Base-by-base conservation (phyloP, 129 eudicot genomes). In the Escallonia herrerae region DNA sequence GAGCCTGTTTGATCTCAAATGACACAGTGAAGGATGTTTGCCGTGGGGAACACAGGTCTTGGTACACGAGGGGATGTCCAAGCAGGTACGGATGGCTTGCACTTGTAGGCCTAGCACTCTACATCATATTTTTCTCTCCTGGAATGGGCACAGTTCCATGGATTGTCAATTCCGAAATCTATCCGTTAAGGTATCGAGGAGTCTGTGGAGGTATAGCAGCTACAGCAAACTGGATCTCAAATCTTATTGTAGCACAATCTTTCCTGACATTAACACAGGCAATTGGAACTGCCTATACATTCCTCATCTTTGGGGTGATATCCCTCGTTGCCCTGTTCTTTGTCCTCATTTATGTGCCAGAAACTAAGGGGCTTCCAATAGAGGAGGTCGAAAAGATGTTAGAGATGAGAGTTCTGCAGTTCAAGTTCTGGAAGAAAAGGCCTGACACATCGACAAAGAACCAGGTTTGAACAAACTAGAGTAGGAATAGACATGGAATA, bases 61-160 rank as follows among this genome's bases (percentile, higher is more conserved):
- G 79, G 79, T 75, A 67, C 79, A 60, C 79, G 15, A 68, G 65
- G 48, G 74, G 79, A 7, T 75, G 79, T 10, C 79, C 74, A 9
- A 75, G 79, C 65, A 61, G 50, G 0, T 51, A 15, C 15, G 79
- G 79, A 8, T 67, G 69, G 69, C 14, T 61, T 2, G 74, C 79
- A 8, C 59, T 75, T 0, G 15, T 74, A 37, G 69, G 74, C n/a
- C 46, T 75, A 5, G 64, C 64, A 5, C 65, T 68, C 15, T 75
- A 75, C 51, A 75, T 75, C 74, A 53, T 75, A 12, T 60, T 75
- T 65, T 75, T 67, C 70, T 62, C 74, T 5, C 79, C 74, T 7
- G 74, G 79, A 10, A 75, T 68, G 74, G 74, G 74, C 0, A 75
- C 74, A 9, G 63, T 68, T 12, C 79, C 79, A 45, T 75, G 79